Evolutionary conservation across 1,284 basidiomycete genomes (phyloP), one percentile per base, ranked within the genome.

Genomic region (Amylostereum chailletii): DNA sequence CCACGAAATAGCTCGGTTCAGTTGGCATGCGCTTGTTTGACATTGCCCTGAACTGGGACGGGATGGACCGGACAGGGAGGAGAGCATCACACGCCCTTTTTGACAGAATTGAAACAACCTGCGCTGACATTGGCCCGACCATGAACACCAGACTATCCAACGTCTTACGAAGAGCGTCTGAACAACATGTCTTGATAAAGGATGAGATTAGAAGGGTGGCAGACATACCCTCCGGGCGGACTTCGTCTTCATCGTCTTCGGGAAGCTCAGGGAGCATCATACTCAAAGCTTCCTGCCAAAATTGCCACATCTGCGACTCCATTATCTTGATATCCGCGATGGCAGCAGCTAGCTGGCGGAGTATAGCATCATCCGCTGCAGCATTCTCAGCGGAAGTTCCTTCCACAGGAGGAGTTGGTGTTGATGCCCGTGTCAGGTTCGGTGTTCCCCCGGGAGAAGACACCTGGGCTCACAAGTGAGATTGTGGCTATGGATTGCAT

Each of bases 1-100:
- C 70, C 1, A 97, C 79, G 60, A 95, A 98, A 61, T 89, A 84
- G 61, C 90, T 94, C 11, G 92, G 81, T 57, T 90, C 84, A 4
- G 75, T 76, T 1, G 86, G 80, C 55, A 71, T 67, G 27, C 77
- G 76, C 60, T 83, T 87, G 61, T 78, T 84, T 19, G 86, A 79
- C 77, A 87, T 87, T 0, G 86, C 86, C 47, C 91, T 77, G 58
- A 91, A 89, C 57, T 92, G 90, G 1, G 86, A 86, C 0, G 91
- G 90, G 57, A 96, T 89, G 0, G 90, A 89, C 43, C 91, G 81
- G 45, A 97, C 90, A 7, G 89, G 83, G 36, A 89, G 79, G 40
- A 99, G 76, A 2, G 89, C 83, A 57, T 96, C 94, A 53, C 83
- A 85, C 55, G 86, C 91, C 9, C 91, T 81, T 46, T 80, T 77